phyloP scores from a whole-genome alignment of 257 asterid species.

The Cynanchum wilfordii region DNA sequence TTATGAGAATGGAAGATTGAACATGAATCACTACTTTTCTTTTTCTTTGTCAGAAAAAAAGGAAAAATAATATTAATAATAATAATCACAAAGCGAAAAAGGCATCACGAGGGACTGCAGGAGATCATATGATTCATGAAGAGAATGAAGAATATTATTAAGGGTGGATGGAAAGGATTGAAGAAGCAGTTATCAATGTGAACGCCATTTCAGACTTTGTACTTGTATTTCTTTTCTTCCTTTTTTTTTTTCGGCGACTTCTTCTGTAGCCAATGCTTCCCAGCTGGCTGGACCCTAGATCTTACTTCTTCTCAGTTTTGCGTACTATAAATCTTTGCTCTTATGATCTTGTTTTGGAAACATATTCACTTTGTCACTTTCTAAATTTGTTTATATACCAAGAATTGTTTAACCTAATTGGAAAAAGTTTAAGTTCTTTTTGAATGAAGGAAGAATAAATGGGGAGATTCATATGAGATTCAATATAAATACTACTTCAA shows the following conservation, averaged over 20 bases:
- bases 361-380: background rate
- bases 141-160: background rate
- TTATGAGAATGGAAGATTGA: background rate
- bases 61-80: no score
- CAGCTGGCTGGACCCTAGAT: background rate
- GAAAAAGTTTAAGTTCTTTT: no score
- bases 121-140: conserved; percentile 1
- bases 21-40: conserved; percentile 5
- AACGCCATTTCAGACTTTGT: conserved; percentile 1
- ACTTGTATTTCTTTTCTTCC: background rate
- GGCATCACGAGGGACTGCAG: background rate
- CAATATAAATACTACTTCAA: no score
- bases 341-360: background rate
- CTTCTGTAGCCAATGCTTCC: background rate
- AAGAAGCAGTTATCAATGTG: background rate
- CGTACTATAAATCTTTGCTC: background rate
- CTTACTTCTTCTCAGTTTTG: background rate
- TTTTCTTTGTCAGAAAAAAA: background rate
- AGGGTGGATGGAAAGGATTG: no score
- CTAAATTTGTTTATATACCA: background rate
- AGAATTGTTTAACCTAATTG: no score
- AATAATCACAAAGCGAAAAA: background rate
- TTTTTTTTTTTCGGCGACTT: background rate
- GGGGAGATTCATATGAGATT: no score
- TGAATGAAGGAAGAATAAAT: no score